Evolutionary conservation across 164 flowering plant species (phyloP).

Genomic region (Nymphaea colorata): DNA sequence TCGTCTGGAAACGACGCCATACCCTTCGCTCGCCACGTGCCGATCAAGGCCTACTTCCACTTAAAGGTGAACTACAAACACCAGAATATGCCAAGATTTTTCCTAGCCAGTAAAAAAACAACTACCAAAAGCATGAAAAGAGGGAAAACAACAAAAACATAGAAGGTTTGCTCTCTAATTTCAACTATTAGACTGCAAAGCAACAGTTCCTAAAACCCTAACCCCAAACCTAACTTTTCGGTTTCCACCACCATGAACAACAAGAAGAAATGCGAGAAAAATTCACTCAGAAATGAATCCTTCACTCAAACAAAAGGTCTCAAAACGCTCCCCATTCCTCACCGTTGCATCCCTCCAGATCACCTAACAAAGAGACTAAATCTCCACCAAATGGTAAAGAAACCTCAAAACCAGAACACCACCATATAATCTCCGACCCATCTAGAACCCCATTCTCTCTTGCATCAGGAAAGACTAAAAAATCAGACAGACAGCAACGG

Average conservation of each 20-base stretch:
- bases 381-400: background rate
- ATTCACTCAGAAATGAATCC: background rate
- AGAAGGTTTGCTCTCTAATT: too few species aligned
- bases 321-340: background rate
- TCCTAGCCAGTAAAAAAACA: background rate
- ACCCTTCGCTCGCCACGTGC: background rate
- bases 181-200: too few species aligned
- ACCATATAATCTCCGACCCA: background rate
- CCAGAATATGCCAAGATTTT: background rate
- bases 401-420: background rate
- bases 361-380: background rate
- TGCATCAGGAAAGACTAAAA: background rate
- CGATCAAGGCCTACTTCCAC: background rate
- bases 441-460: background rate
- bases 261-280: background rate
- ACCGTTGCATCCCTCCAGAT: background rate
- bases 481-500: background rate
- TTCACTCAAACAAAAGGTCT: background rate
- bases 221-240: background rate
- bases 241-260: background rate
- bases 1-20: conserved; percentile 84
- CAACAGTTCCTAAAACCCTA: background rate
- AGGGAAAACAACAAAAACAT: background rate
- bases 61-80: background rate
- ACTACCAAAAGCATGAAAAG: background rate